Base-by-base conservation (phyloP, 352 stramenopile genomes). In the Phytophthora palmivora region DNA sequence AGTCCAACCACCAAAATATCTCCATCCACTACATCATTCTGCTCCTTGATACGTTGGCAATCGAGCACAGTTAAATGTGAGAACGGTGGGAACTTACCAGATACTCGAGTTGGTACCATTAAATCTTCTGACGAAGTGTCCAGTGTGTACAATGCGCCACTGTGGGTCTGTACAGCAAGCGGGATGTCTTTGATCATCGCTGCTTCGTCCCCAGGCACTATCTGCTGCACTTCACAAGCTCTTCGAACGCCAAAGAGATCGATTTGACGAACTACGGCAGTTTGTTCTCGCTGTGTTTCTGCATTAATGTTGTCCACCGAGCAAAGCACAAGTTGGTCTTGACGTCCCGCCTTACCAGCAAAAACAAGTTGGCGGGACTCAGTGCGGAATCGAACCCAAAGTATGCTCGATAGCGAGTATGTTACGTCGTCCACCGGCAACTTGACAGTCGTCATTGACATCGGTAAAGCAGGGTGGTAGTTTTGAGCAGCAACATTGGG, bases 91-190 rank as follows among this genome's bases (percentile, higher is more conserved):
- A 69, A 68, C 3, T 58, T 75, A 8, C 63, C 58, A 24, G 48
- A 15, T 41, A 67, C 46, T 36, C 48, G 58, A 15, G 33, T 57
- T 21, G 28, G 38, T 26, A 49, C 19, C 28, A 26, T 10, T 6
- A 33, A n/a, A 6, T 30, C 16, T 19, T 41, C 18, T 15, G 63
- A 28, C 24, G 50, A 46, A 41, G 18, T 30, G 41, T 48, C 30
- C 22, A 86, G 16, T 42, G 44, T 64, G 48, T 79, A 73, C 38
- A 91, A 49, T 8, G 24, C 43, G 6, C 82, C 82, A 34, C 70
- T 62, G 7, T 80, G 71, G 7, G 39, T 76, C 56, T 91, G 82
- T 8, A 83, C 46, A 15, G 72, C 74, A 21, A 78, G 16, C 5
- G 44, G 37, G 5, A 10, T 18, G 30, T 46, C 12, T 10, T 65